Evolutionary conservation across 163 green algal genomes (phyloP), one percentile per base, ranked within the genome.

Genomic region (Scenedesmus sp.): DNA sequence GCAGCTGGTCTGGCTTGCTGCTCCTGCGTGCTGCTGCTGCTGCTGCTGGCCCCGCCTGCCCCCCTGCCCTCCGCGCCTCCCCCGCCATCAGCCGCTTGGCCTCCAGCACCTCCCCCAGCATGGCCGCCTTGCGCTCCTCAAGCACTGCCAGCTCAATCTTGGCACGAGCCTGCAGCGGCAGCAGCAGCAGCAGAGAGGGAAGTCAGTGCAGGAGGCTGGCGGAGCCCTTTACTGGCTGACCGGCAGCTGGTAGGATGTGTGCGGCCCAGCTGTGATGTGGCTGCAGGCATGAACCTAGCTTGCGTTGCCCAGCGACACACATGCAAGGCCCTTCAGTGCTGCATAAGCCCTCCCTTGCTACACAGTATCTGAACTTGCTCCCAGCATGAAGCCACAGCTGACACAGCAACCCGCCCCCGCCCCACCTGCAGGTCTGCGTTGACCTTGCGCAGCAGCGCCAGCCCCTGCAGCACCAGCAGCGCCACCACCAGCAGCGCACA

Each of bases 131-230:
- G 46, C 89, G 79, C 81, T 92, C 89, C 70, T 84, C 62, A 10
- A 83, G 60, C 15, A 87, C 55, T 15, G 85, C 77, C 59, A 89
- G 23, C 89, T 92, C 89, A 70, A 87, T 87, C 89, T 89, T 89
- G n/a, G 82, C 89, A 10, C 79, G 79, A 46, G 89, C 89, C 66
- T 84, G 34, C 34, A 34, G 15, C n/a, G 59, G 67, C 34, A 82
- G 34, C 59, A 77, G 20, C 60, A 79, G 59, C 20, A 4, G 66
- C 7, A 79, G 26, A 2, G 26, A 9, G 60, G 60, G 15, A 8
- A 76, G 34, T 12, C 70, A 7, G 1, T 5, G 4, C 15, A 85
- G 12, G 18, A 2, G 2, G 66, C 66, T n/a, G 16, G 66, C 66
- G 16, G 18, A n/a, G 15, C 66, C 16, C 66, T n/a, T 76, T 12